Base-by-base conservation (phyloP, 768 basidiomycete species). In the Exidia glandulosa region DNA sequence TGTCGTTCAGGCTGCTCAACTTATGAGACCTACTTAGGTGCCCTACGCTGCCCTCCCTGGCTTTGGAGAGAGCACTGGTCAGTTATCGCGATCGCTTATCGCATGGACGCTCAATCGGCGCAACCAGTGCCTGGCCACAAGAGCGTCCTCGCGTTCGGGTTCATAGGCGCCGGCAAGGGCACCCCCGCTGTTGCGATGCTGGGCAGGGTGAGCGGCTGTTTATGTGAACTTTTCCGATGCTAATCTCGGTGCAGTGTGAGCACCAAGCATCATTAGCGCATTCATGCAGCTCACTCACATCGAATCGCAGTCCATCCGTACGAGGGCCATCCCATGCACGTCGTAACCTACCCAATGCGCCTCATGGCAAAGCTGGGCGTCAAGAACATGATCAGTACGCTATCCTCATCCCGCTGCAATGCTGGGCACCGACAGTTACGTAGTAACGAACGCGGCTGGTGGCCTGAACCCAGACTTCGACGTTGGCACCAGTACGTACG, bases 361-460 rank as follows among this genome's bases (percentile, higher is more conserved):
- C 75, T 87, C 32, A 85, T 94, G 83, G 85, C 88, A 48, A 77
- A 76, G 63, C 73, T 94, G 29, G 93, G 93, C 2, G 79, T 90
- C 47, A 80, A 82, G 65, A 75, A 86, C 63, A 70, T 91, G 59
- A 86, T 94, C 63, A 84, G 90, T 91, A 66, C 60, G 86, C 73
- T 19, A 16, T 1, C 45, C 33, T 23, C 9, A 32, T 29, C 32
- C 30, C 27, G 13, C 34, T 27, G 16, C 7, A 25, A 6, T 29
- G 19, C 27, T 54, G 48, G 23, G 10, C 30, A 31, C 27, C 12
- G 29, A 55, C 45, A n/a, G n/a, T 30, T 30, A 60, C 23, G 27
- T 65, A 92, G 90, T 94, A 54, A 94, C 92, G 41, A 95, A 94
- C 70, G 93, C 92, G 12, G 82, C 90, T 19, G 92, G 92, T 19